A percentile compares a stretch with the other conserved stretches of the same genome.
These are phyloP conservation scores for Kluyveromyces nonfermentans DNA, from an alignment of 805 yeast species.

Conservation along the genomic window DNA sequence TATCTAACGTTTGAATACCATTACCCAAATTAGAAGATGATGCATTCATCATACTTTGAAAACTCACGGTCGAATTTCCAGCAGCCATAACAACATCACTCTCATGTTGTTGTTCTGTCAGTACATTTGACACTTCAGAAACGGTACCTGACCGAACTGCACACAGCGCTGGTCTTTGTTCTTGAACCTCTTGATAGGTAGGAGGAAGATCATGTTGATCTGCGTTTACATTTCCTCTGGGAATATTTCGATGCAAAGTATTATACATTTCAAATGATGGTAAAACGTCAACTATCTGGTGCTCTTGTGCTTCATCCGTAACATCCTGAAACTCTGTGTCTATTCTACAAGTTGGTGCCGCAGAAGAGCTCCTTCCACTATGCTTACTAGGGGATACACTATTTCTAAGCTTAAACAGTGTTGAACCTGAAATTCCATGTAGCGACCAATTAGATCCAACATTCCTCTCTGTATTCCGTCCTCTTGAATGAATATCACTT, in stretches of 20 bases:
- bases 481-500: neutral
- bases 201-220: constrained; percentile 30
- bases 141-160: neutral
- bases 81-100: neutral
- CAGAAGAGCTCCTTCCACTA: neutral
- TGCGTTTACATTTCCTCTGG: constrained; percentile 30
- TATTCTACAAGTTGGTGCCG: neutral
- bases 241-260: constrained; percentile 33
- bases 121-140: neutral
- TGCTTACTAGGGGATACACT: neutral
- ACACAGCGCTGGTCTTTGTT: constrained; percentile 1
- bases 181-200: constrained; percentile 21
- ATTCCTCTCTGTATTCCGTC: neutral
- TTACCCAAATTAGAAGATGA: neutral
- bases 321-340: constrained; percentile 5
- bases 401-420: neutral
- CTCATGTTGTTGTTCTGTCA: neutral
- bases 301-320: constrained; percentile 4
- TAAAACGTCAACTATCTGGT: constrained; percentile 39
- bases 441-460: neutral
- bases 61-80: neutral
- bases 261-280: constrained; percentile 67
- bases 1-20: constrained; percentile 6
- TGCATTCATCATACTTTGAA: neutral
- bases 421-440: neutral